Evolutionary conservation across 1,139 yeast genomes (phyloP), one percentile per base, ranked within the genome.

Genomic region (Hanseniaspora uvarum): DNA sequence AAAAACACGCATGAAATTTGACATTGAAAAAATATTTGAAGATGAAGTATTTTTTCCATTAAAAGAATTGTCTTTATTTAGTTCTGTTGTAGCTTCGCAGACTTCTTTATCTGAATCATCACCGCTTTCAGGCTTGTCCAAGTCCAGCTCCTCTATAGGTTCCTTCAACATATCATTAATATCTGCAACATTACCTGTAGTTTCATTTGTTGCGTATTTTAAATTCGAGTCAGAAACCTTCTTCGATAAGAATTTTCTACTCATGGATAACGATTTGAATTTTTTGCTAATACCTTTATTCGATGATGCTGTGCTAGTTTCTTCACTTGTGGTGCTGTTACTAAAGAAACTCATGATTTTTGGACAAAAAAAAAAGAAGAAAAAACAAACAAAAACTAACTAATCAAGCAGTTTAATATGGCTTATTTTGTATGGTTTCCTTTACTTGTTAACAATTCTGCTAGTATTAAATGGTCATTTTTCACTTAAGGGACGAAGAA

Each of bases 81-180:
- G 14, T 40, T 24, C 33, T 10, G 39, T 7, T 10, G 11, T 19
- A 6, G 4, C 21, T 18, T 36, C 39, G 2, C 8, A 2, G 24
- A 16, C 2, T 19, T 19, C 41, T 5, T 19, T 21, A 2, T 37
- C 26, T 3, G n/a, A 12, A 8, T 39, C 43, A 23, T 39, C 16
- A 2, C 12, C 28, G 3, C 7, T 14, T 3, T 39, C 43, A 4
- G 11, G 34, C 5, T 16, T 41, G 23, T 26, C 16, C 34, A 41
- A 8, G 7, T 41, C 24, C 14, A 44, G 26, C n/a, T 30, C 46
- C 8, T 44, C 38, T 3, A 39, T 26, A 12, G 46, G 46, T 26
- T 41, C 46, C 34, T 41, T 41, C 34, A 41, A 12, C 46, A 44
- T 44, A 14, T 44, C 28, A n/a, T 44, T 44, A 5, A 44, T 31